Evolutionary conservation across 1,139 yeast species (phyloP), one percentile per base, ranked within the genome.

Genomic region (Suhomyces choctaworum): DNA sequence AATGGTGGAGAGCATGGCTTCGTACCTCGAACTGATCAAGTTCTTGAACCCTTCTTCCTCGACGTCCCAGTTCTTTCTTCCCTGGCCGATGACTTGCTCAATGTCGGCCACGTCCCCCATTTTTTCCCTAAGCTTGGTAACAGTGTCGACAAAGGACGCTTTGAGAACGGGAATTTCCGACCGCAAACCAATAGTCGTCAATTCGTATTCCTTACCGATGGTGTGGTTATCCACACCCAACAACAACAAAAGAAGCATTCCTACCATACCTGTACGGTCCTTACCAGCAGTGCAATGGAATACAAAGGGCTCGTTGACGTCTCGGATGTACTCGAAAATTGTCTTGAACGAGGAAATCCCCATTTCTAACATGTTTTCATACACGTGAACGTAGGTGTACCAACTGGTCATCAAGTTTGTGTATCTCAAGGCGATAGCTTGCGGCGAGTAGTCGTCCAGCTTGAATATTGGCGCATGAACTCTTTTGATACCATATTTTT

Each of bases 201-300:
- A 61, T 54, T 83, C 94, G 51, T 83, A 81, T 55, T 85, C 94
- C 44, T 78, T 74, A 3, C 88, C 80, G 27, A 87, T 70, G 2
- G 79, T 76, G 45, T 78, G 76, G 12, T 69, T 66, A 40, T 82
- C 87, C 5, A 86, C 85, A 0, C 86, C 89, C 11, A 76, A 65
- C 16, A 86, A 58, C 17, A 78, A 60, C 29, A 87, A 64, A 3
- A 86, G 63, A 37, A 87, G 58, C 78, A 87, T 85, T 3, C 81
- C 75, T 44, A 84, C 56, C 10, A 86, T 67, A 0, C 96, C 96
- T 0, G 96, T 87, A 32, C 95, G 71, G 54, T 88, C 96, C 54
- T 86, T 87, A 2, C 96, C 96, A 1, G 94, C 94, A 2, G 90
- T 78, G 57, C 95, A 87, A 53, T 85, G 94, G 54, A 81, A 77